These are phyloP conservation scores for Tephrocybe rancida DNA, from an alignment of 768 basidiomycete genomes.

Conservation along the genomic window DNA sequence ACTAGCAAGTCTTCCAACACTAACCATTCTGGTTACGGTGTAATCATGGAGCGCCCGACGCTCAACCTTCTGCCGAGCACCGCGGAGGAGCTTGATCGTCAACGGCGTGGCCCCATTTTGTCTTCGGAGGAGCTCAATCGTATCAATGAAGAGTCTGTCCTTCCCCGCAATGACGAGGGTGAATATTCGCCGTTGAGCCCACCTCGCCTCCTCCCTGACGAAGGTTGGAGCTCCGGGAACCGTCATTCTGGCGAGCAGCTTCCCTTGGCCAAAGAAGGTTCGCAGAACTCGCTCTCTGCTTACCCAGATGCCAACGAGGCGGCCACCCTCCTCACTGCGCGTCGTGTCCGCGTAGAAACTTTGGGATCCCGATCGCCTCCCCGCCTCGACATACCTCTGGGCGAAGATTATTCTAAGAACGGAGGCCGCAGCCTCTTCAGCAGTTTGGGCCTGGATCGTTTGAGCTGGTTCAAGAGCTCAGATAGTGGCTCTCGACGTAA, in stretches of 20 bases:
- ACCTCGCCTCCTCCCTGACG: conserved; percentile 32
- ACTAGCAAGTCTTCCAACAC: conserved; percentile 38
- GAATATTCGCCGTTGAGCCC: conserved; percentile 26
- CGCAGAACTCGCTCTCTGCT: conserved; percentile 34
- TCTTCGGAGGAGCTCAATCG: conserved; percentile 38
- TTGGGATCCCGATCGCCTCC: conserved; percentile 32
- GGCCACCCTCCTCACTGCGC: conserved; percentile 55
- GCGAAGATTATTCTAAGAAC: conserved; percentile 12
- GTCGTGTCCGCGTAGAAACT: conserved; percentile 45
- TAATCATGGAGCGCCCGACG: conserved; percentile 42
- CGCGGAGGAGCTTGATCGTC: conserved; percentile 32
- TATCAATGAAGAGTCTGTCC: conserved; percentile 36
- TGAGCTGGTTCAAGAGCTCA: conserved; percentile 61
- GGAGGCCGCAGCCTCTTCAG: conserved; percentile 28
- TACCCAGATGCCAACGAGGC: conserved; percentile 40
- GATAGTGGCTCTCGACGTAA: conserved; percentile 25
- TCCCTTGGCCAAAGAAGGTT: conserved; percentile 18
- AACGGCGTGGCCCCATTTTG: conserved; percentile 33
- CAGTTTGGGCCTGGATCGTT: conserved; percentile 49
- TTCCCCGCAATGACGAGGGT: conserved; percentile 25
- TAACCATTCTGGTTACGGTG: conserved; percentile 47
- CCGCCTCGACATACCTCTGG: conserved; percentile 15
- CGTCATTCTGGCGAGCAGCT: conserved; percentile 16
- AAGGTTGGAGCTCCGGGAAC: conserved; percentile 5
- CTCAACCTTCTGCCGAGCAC: conserved; percentile 36